Percentiles rank a stretch among this genome's conserved stretches.
phyloP scores from a whole-genome alignment of 1,284 basidiomycete species.

The Prillingera fragicola region DNA sequence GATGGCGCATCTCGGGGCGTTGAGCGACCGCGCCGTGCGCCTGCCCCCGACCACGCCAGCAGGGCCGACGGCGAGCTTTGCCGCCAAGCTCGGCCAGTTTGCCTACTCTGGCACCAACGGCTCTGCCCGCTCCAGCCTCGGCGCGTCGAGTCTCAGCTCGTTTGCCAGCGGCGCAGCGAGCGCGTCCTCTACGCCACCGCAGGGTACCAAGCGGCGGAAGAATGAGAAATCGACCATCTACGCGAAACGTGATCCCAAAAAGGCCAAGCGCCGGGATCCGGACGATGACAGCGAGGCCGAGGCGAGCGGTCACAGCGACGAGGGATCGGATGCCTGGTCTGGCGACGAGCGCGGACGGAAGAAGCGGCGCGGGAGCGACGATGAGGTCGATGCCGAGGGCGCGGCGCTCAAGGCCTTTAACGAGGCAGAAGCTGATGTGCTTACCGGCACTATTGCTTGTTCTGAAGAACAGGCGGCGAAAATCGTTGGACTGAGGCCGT shows the following conservation, averaged over 20 bases:
- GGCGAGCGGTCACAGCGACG: slow-evolving; percentile 38
- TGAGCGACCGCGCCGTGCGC: not conserved
- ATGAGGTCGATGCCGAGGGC: slow-evolving; percentile 47
- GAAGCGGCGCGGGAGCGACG: slow-evolving; percentile 23
- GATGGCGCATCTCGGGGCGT: slow-evolving; percentile 16
- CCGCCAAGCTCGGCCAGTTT: too few relatives aligned
- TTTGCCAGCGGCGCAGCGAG: not conserved
- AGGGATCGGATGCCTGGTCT: slow-evolving; percentile 38
- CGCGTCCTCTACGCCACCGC: not conserved
- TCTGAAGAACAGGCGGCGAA: slow-evolving; percentile 71
- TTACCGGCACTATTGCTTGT: slow-evolving; percentile 89
- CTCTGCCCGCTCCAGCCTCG: too few relatives aligned
- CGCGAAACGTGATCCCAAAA: slow-evolving; percentile 33
- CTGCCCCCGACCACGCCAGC: not conserved
- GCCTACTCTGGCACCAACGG: too few relatives aligned
- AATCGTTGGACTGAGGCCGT: slow-evolving; percentile 78
- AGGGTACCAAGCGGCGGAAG: slow-evolving; percentile 23
- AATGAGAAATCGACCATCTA: slow-evolving; percentile 48
- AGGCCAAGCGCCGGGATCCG: slow-evolving; percentile 50
- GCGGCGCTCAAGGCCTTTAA: slow-evolving; percentile 83
- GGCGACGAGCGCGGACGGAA: slow-evolving; percentile 26
- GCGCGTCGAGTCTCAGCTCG: too few relatives aligned
- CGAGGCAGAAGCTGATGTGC: slow-evolving; percentile 59
- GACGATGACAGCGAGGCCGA: slow-evolving; percentile 51
- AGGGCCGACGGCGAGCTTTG: not conserved